Percentiles rank a stretch among this genome's conserved stretches.
Conservation (phyloP, 495 filamentous ascomycete species). For the Lentithecium fluviatile region DNA sequence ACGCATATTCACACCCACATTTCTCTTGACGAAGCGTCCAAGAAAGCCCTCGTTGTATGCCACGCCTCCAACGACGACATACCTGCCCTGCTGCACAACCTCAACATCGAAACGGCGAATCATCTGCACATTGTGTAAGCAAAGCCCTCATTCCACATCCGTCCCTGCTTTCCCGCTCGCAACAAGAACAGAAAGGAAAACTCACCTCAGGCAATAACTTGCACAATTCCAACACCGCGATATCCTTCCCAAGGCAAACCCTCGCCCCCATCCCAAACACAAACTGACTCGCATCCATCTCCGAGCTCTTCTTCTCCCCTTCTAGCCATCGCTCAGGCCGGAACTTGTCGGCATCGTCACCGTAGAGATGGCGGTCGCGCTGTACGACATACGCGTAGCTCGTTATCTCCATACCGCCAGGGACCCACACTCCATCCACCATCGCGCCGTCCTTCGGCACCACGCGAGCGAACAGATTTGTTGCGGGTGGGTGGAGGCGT, state of each 20-base stretch:
- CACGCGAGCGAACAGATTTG: conserved; percentile 54
- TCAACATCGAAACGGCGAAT: conserved; percentile 25
- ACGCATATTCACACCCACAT: no score
- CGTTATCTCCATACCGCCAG: conserved; percentile 51
- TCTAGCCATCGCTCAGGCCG: conserved; percentile 67
- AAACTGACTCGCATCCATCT: conserved; percentile 19
- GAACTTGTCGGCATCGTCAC: conserved; percentile 61
- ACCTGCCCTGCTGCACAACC: conserved; percentile 10
- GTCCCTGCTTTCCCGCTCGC: not conserved
- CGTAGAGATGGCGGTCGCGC: conserved; percentile 57
- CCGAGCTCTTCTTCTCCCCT: conserved; percentile 39
- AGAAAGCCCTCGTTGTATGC: conserved; percentile 23
- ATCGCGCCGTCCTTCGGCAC: conserved; percentile 52
- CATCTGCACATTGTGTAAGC: not conserved
- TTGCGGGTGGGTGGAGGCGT: conserved; percentile 59
- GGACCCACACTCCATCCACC: conserved; percentile 54
- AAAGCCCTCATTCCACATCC: no score
- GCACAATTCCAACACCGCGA: conserved; percentile 35
- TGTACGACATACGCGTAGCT: conserved; percentile 57
- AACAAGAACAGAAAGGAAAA: not conserved
- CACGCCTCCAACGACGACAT: conserved; percentile 23
- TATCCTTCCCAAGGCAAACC: conserved; percentile 32
- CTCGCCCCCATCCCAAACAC: conserved; percentile 29
- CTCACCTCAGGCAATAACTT: conserved; percentile 33
- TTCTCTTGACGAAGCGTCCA: conserved; percentile 1